Percentiles rank a stretch among this genome's conserved stretches.
Evolutionary conservation across 1,139 yeast genomes (phyloP).

Genomic region (Candida sanyaensis): DNA sequence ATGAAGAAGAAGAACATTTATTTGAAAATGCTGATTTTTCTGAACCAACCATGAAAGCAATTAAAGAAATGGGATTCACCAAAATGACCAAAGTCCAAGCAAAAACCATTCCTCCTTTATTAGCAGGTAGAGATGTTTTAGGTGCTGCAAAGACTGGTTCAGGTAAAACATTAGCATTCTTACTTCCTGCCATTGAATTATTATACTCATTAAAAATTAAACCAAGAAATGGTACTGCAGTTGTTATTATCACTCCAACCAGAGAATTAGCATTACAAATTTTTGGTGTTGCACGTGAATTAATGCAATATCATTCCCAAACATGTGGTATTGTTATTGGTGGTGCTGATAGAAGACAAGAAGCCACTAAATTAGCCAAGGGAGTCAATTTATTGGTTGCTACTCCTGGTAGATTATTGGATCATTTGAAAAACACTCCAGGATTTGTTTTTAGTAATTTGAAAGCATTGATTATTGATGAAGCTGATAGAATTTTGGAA

Average conservation of each 20-base stretch:
- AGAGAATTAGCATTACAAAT: conserved; percentile 90
- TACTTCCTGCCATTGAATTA: conserved; percentile 93
- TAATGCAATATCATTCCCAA: conserved; percentile 89
- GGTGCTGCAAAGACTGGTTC: conserved; percentile 99
- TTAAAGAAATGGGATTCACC: conserved; percentile 82
- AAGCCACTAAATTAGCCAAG: conserved; percentile 88
- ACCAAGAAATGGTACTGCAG: conserved; percentile 81
- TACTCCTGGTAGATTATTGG: conserved; percentile 95
- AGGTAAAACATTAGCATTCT: conserved; percentile 93
- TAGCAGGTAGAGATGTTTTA: conserved; percentile 93
- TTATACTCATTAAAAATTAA: conserved; percentile 68
- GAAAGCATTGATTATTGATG: conserved; percentile 92
- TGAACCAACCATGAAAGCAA: conserved; percentile 77
- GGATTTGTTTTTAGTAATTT: conserved; percentile 94
- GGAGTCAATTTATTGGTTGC: conserved; percentile 95
- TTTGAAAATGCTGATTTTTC: conserved; percentile 66
- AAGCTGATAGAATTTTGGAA: conserved; percentile 95
- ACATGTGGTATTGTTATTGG: conserved; percentile 97
- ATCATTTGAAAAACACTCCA: conserved; percentile 92
- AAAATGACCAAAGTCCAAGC: conserved; percentile 94
- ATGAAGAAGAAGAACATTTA: conserved; percentile 36
- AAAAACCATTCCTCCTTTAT: conserved; percentile 89
- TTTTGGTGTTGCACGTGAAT: conserved; percentile 93
- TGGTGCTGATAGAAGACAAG: conserved; percentile 97
- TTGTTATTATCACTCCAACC: conserved; percentile 86